phyloP scores from a whole-genome alignment of 225 moss, liverwort and hornwort genomes.

The Takakia lepidozioides region DNA sequence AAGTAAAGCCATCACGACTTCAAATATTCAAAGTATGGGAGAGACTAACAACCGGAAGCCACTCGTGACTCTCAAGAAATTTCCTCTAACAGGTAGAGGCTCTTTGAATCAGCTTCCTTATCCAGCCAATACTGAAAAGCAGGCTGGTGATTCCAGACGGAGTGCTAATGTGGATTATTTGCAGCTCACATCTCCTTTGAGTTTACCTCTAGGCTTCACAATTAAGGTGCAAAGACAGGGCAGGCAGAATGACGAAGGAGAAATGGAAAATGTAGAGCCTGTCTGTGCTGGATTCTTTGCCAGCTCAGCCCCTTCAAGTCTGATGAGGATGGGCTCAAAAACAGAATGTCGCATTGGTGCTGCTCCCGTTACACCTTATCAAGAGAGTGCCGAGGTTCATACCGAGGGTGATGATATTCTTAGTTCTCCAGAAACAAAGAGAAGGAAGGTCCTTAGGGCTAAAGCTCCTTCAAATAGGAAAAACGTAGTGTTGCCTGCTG shows the following conservation, averaged over 20 bases:
- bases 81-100: too few relatives aligned
- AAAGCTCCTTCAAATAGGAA: not conserved
- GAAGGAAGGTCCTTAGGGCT: not conserved
- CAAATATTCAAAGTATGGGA: too few relatives aligned
- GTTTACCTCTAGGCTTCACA: slow-evolving; percentile 26
- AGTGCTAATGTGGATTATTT: too few relatives aligned
- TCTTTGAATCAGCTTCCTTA: too few relatives aligned
- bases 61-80: too few relatives aligned
- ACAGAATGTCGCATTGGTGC: not conserved
- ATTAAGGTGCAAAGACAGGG: slow-evolving; percentile 48
- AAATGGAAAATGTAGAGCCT: slow-evolving; percentile 7
- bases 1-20: too few relatives aligned
- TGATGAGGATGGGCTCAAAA: slow-evolving; percentile 23
- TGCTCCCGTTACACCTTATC: not conserved
- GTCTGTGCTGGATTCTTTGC: slow-evolving; percentile 44
- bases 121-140: too few relatives aligned
- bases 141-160: too few relatives aligned
- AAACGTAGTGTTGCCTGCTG: not conserved
- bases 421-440: not conserved
- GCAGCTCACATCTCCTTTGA: slow-evolving; percentile 7
- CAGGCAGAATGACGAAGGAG: slow-evolving; percentile 11
- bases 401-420: not conserved
- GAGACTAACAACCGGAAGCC: too few relatives aligned
- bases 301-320: slow-evolving; percentile 29
- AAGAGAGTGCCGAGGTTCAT: not conserved